Evolutionary conservation across 306 rosid genomes (phyloP).

Genomic region (Rubus parviflorus): DNA sequence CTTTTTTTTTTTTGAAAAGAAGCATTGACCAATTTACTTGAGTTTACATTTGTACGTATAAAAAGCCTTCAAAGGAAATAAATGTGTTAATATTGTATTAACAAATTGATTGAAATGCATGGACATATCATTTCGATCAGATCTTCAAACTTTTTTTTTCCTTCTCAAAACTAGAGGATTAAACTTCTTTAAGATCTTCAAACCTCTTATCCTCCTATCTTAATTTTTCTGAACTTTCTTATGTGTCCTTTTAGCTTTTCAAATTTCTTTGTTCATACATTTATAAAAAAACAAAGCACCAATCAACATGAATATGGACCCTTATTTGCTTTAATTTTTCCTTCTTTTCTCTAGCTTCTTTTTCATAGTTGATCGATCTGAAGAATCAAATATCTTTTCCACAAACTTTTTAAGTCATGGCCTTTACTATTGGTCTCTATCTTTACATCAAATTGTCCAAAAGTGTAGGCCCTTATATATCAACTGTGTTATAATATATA

Average conservation of each 20-base stretch:
- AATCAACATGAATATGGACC: slow-evolving; percentile 5
- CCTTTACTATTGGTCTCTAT: slow-evolving; percentile 28
- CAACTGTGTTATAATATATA: slow-evolving; percentile 20
- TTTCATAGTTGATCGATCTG: slow-evolving; percentile 4
- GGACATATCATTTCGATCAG: background rate
- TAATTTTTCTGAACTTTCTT: background rate
- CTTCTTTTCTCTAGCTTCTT: background rate
- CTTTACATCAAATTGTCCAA: slow-evolving; percentile 32
- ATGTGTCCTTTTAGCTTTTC: background rate
- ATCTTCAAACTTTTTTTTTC: background rate
- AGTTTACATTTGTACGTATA: background rate
- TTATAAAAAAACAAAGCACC: background rate
- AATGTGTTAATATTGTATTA: background rate
- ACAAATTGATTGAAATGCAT: background rate
- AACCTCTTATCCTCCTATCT: background rate
- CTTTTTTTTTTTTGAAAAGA: no score
- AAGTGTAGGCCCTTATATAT: slow-evolving; percentile 20
- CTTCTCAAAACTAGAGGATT: no score
- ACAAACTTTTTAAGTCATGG: slow-evolving; percentile 19
- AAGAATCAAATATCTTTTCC: slow-evolving; percentile 24
- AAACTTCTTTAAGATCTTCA: background rate
- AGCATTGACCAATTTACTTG: background rate
- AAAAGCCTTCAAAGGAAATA: background rate
- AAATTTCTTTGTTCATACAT: no score
- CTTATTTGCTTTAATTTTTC: background rate